Base-by-base conservation (phyloP, 768 basidiomycete genomes). In the Naematelia aurantialba region DNA sequence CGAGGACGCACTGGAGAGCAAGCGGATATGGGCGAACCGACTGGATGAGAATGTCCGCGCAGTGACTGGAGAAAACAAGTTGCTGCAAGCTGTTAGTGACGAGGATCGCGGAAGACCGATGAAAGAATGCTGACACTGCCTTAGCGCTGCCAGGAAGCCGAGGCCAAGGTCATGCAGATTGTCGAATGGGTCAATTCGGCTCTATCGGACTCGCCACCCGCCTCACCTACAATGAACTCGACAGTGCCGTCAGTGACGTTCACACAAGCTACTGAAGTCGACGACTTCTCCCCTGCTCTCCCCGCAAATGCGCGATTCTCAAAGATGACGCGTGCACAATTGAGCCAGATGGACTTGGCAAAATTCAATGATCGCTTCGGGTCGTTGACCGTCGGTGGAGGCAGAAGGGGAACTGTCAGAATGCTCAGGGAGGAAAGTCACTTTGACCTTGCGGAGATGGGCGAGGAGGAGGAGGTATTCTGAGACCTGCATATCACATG, bases 21-120 rank as follows among this genome's bases (percentile, higher is more conserved):
- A 73, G 57, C 55, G 55, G 45, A 69, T 70, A 29, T 73, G 72
- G 72, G 72, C 72, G 11, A 71, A 66, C 56, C 61, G 72, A 34
- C 50, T 73, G 44, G 69, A 73, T 59, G 72, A 73, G 61, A 73
- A 73, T 56, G 55, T 70, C n/a, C 19, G 69, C 24, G 63, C 63
- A 24, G 58, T 70, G 19, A 65, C 67, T 2, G 59, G 54, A 49
- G 69, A 70, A 59, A 73, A 73, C 51, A 70, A 64, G 57, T 52
- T 45, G 10, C 53, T 62, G 27, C 58, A 62, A 19, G 30, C 56
- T n/a, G 45, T 27, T 10, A 24, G 26, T 51, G 22, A n/a, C 4
- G 26, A 5, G 4, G 22, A 8, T 24, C 4, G 10, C 3, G 21
- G 4, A 21, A 22, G 31, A 12, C n/a, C 19, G 14, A 12, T 34